Evolutionary conservation across 2,329 filamentous ascomycete species (phyloP), one percentile per base, ranked within the genome.

Genomic region (Neofusicoccum sp.): DNA sequence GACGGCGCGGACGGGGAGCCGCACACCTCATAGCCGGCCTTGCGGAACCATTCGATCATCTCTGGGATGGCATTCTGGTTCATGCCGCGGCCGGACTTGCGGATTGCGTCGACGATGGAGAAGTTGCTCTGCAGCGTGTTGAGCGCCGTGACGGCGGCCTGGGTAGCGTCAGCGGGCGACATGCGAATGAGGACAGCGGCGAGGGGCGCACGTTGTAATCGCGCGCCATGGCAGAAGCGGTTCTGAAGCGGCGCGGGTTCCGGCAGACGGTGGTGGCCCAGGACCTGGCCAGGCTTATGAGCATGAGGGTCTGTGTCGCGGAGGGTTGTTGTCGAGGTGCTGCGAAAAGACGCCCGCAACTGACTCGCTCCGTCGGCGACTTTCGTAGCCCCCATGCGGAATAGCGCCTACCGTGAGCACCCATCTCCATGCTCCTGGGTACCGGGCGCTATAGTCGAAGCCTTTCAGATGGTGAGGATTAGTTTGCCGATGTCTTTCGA

Each of bases 61-160:
- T 96, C 91, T 0, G 90, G 89, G 53, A 96, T 86, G 6, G 92
- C 89, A 59, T 80, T 81, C 49, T 87, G 81, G 70, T 96, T 96
- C 77, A 90, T 86, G 30, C 82, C 84, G 64, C 86, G 79, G 20
- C 91, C 89, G 16, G 88, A 89, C 72, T 90, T 90, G 59, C 86
- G 84, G 56, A 95, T 87, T 54, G 88, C 86, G 71, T 96, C 87
- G 16, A 97, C 84, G 62, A 90, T 80, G 40, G 88, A 83, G 67
- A 87, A 88, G 73, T 96, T 96, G 60, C 89, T 89, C 69, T 93
- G 89, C 58, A 96, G 82, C 51, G 85, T 85, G 66, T 91, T 88
- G 66, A 96, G 85, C 61, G 88, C 86, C 58, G 82, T 74, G 40
- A 96, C 86, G 38, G 92, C 92, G 66, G 86, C 85, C 76, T 88